phyloP scores from a whole-genome alignment of 257 asterid species.

The Orobanche coerulescens region DNA sequence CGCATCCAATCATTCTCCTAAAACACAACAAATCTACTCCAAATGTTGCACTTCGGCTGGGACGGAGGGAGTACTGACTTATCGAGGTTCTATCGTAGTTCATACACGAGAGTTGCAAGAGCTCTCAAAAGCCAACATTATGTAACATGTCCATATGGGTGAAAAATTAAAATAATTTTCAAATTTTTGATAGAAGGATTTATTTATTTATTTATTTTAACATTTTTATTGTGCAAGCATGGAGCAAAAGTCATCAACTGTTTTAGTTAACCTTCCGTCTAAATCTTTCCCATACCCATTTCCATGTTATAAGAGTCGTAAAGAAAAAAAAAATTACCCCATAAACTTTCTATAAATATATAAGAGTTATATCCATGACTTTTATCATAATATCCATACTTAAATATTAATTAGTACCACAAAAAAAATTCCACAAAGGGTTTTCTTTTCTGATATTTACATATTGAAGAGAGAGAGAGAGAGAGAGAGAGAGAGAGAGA shows the following conservation, averaged over 20 bases:
- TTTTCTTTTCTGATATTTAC: background rate
- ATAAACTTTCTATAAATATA: slow-evolving; percentile 27
- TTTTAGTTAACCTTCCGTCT: slow-evolving; percentile 26
- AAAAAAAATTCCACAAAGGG: background rate
- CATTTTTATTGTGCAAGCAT: slow-evolving; percentile 22
- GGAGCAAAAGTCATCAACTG: slow-evolving; percentile 32
- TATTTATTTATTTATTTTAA: too few species aligned
- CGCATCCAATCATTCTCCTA: too few species aligned
- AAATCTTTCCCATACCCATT: slow-evolving; percentile 31
- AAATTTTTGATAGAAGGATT: too few species aligned
- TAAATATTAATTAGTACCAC: background rate
- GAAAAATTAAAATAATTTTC: too few species aligned
- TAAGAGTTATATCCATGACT: slow-evolving; percentile 14
- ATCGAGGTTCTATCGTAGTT: too few species aligned
- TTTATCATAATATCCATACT: slow-evolving; percentile 28
- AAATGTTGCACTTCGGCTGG: too few species aligned
- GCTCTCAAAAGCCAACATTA: too few species aligned
- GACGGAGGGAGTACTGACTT: too few species aligned
- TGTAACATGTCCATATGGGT: too few species aligned
- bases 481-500: background rate
- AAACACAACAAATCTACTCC: too few species aligned
- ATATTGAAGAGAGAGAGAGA: background rate
- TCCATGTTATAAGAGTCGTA: slow-evolving; percentile 17
- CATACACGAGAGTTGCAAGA: too few species aligned
- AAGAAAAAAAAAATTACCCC: background rate